Conservation (phyloP, 164 flowering plant species). For the Aristolochia contorta region DNA sequence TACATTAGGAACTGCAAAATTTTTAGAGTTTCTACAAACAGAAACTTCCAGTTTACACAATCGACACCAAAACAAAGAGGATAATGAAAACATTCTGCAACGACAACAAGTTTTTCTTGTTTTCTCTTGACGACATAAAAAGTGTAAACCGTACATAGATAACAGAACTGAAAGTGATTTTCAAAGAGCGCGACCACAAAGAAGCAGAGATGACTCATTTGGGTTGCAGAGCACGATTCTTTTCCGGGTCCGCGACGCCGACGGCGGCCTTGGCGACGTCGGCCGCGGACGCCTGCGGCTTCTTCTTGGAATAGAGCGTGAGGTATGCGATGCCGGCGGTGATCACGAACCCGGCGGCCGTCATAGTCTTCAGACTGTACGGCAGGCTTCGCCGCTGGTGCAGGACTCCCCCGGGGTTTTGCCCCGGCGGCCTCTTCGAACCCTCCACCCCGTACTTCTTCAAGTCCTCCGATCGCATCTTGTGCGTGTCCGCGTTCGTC, state of each 20-base stretch:
- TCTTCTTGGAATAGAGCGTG: constrained; percentile 11
- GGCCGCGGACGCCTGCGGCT: constrained; percentile 8
- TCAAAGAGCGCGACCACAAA: neutral
- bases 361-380: constrained; percentile 5
- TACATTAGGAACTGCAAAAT: too few species aligned
- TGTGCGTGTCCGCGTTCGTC: constrained; percentile 6
- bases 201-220: neutral
- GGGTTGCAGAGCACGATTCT: neutral
- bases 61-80: too few species aligned
- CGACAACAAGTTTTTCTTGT: too few species aligned
- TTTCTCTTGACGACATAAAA: too few species aligned
- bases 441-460: constrained; percentile 5
- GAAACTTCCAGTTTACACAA: too few species aligned
- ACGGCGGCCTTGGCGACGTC: constrained; percentile 10
- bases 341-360: constrained; percentile 5
- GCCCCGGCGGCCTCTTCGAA: constrained; percentile 9
- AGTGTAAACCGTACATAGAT: too few species aligned
- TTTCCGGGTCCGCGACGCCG: neutral
- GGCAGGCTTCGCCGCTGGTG: constrained; percentile 14
- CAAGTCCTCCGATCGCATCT: neutral
- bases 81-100: too few species aligned
- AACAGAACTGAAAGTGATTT: neutral
- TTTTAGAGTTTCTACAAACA: too few species aligned
- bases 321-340: constrained; percentile 8
- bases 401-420: constrained; percentile 7